A percentile compares a stretch with the other conserved stretches of the same genome.
phyloP scores from a whole-genome alignment of 2,329 filamentous ascomycete species.

The Diplodia mutila region DNA sequence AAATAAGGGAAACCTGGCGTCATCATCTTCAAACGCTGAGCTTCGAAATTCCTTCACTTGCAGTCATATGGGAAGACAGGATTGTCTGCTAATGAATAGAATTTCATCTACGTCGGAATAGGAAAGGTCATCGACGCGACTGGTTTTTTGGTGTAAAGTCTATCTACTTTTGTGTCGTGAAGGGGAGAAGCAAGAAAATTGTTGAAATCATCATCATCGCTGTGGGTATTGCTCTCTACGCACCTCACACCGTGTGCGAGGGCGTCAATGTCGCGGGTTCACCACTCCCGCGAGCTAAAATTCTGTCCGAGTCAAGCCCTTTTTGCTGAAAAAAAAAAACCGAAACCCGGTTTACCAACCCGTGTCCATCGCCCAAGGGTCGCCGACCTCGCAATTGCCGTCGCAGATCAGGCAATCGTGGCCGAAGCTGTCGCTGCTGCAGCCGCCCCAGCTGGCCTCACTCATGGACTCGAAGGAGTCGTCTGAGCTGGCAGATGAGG shows the following conservation, averaged over 20 bases:
- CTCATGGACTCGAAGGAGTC: conserved; percentile 21
- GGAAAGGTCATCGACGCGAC: conserved; percentile 8
- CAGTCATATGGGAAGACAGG: neutral
- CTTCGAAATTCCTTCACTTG: neutral
- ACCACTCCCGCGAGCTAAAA: neutral
- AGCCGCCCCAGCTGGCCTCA: conserved; percentile 19
- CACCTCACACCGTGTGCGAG: neutral
- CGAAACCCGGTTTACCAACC: conserved; percentile 3
- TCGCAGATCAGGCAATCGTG: conserved; percentile 23
- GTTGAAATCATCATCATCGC: conserved; percentile 20
- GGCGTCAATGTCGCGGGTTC: conserved; percentile 12
- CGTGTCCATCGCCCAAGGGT: conserved; percentile 22
- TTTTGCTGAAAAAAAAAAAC: neutral
- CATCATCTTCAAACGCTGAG: neutral
- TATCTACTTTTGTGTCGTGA: conserved; percentile 18
- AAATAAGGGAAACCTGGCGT: neutral
- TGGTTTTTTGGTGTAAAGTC: conserved; percentile 14
- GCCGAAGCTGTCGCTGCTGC: conserved; percentile 17
- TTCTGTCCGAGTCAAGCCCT: conserved; percentile 17
- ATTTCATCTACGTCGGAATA: conserved; percentile 11
- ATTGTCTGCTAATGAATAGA: conserved; percentile 8
- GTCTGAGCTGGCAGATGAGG: neutral
- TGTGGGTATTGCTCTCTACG: conserved; percentile 21
- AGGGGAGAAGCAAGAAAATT: neutral
- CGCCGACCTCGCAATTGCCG: conserved; percentile 13